Base-by-base conservation (phyloP, 208 protist genomes). In the Acanthamoeba royreba region DNA sequence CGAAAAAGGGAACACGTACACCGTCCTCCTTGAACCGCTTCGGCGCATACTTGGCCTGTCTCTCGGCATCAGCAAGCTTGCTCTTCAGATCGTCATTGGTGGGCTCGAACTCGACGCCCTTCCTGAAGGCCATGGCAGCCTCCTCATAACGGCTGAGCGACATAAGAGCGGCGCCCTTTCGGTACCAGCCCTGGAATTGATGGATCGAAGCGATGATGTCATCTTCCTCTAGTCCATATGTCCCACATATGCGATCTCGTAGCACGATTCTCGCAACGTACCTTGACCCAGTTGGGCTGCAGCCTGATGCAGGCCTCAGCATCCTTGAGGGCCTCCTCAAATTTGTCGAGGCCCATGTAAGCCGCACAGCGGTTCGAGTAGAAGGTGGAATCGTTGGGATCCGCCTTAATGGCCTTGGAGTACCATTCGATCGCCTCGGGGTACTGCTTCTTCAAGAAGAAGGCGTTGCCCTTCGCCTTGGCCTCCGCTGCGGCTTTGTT, bases 241-340 rank as follows among this genome's bases (percentile, higher is more conserved):
- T n/a, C n/a, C n/a, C n/a, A n/a, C n/a, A n/a, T n/a, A n/a, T n/a
- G n/a, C n/a, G n/a, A n/a, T n/a, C n/a, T n/a, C n/a, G n/a, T n/a
- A n/a, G n/a, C n/a, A n/a, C n/a, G n/a, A n/a, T n/a, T n/a, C n/a
- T n/a, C n/a, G n/a, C n/a, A n/a, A n/a, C 88, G 83, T 13, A 89
- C 97, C 97, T 98, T 98, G 46, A 93, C 95, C 95, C 96, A 98
- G 17, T 94, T 94, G 1, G 94, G 92, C 53, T 97, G 96, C 49
- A 97, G 53, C 28, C 47, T 83, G 19, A 98, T 94, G 85, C 88
- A 95, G 90, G 96, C 94, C 7, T 97, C 93, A 19, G 96, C 97
- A 90, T 97, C 97, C 0, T 31, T 40, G 11, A 97, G 66, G 19
- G 97, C 97, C 45, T 93, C 49, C 2, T 96, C 90, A 53, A 93